Evolutionary conservation across 2,329 filamentous ascomycete genomes (phyloP).

Genomic region (Pestalotiopsis sp.): DNA sequence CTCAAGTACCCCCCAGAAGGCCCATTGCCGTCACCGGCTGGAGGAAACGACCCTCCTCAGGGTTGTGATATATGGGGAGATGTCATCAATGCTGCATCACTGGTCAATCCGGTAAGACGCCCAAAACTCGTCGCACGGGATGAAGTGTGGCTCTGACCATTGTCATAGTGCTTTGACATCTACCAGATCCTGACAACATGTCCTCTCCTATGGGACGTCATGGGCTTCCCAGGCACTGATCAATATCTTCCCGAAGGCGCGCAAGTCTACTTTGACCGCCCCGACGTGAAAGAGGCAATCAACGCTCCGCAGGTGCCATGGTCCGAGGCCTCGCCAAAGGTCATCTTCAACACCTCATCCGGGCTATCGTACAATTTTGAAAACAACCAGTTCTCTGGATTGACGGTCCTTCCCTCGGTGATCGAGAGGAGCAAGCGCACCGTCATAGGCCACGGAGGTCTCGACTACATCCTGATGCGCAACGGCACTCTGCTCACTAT

Average conservation of each 20-base stretch:
- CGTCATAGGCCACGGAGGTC: constrained; percentile 71
- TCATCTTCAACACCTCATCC: constrained; percentile 37
- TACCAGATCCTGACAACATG: constrained; percentile 72
- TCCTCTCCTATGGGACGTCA: constrained; percentile 65
- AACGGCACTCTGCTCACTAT: constrained; percentile 73
- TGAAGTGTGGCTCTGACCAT: not conserved
- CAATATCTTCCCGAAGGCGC: constrained; percentile 65
- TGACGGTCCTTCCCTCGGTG: constrained; percentile 66
- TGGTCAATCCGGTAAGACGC: constrained; percentile 51
- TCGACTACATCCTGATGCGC: constrained; percentile 68
- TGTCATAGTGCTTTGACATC: constrained; percentile 62
- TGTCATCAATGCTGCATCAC: constrained; percentile 51
- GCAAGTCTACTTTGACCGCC: constrained; percentile 69
- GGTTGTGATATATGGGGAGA: constrained; percentile 58
- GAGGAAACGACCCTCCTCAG: constrained; percentile 41
- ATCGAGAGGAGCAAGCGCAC: constrained; percentile 75
- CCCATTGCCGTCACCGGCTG: constrained; percentile 46
- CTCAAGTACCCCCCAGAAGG: constrained; percentile 65
- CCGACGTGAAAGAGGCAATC: constrained; percentile 69
- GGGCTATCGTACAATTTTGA: constrained; percentile 40
- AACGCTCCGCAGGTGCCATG: constrained; percentile 55
- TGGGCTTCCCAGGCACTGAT: constrained; percentile 59
- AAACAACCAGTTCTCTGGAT: constrained; percentile 53
- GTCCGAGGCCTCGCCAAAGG: constrained; percentile 23
- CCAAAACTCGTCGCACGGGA: not conserved